Conservation (phyloP, 768 basidiomycete species). For the Boletus sp. region DNA sequence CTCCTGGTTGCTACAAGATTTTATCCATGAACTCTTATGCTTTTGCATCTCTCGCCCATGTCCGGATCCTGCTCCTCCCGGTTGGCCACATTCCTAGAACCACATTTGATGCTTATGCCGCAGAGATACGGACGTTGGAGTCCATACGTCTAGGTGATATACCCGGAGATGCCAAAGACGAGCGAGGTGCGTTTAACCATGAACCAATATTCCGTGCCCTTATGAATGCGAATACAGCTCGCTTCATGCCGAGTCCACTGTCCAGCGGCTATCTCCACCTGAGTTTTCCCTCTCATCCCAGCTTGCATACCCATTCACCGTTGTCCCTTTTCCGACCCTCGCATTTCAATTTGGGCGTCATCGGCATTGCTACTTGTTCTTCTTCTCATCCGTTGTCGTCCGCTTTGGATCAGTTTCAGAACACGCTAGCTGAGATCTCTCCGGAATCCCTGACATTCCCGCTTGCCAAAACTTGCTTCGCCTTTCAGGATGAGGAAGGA, state of each 20-base stretch:
- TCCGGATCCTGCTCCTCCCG: slow-evolving; percentile 82
- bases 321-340: slow-evolving; percentile 75
- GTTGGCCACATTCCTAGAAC: slow-evolving; percentile 69
- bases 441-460: slow-evolving; percentile 68
- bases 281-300: slow-evolving; percentile 72
- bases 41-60: slow-evolving; percentile 81
- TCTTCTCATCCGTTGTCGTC: slow-evolving; percentile 49
- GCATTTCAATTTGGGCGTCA: slow-evolving; percentile 80
- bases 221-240: slow-evolving; percentile 42
- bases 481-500: slow-evolving; percentile 67
- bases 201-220: background rate
- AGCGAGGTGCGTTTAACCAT: slow-evolving; percentile 51
- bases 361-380: slow-evolving; percentile 78
- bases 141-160: slow-evolving; percentile 78
- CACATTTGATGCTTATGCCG: slow-evolving; percentile 71
- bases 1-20: background rate
- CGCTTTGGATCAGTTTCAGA: slow-evolving; percentile 64
- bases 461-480: slow-evolving; percentile 77
- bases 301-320: slow-evolving; percentile 60
- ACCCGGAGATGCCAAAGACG: slow-evolving; percentile 73
- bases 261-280: slow-evolving; percentile 83
- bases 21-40: slow-evolving; percentile 61
- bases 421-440: slow-evolving; percentile 60
- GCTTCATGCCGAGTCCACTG: slow-evolving; percentile 76
- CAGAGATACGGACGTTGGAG: slow-evolving; percentile 71